Evolutionary conservation across 1,139 yeast species (phyloP).

Genomic region (Kazachstania sp.): DNA sequence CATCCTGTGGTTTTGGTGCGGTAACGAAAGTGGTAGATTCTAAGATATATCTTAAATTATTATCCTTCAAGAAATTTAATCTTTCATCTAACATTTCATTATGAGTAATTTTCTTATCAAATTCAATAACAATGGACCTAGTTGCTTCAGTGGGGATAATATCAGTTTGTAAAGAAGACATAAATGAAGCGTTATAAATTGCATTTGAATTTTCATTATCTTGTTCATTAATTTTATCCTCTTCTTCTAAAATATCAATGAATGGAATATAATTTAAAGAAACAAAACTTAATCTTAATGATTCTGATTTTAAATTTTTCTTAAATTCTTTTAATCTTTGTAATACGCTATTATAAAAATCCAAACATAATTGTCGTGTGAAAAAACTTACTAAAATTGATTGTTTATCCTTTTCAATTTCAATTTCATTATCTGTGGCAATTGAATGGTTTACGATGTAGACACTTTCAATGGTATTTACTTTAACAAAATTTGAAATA

Average conservation of each 20-base stretch:
- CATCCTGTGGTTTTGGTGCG: constrained; percentile 27
- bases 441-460: constrained; percentile 18
- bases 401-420: constrained; percentile 7
- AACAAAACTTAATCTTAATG: constrained; percentile 58
- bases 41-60: constrained; percentile 49
- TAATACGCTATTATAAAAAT: constrained; percentile 38
- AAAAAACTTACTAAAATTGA: constrained; percentile 35
- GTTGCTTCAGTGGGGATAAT: constrained; percentile 23
- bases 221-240: no score
- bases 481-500: constrained; percentile 27
- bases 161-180: constrained; percentile 11
- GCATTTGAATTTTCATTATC: neutral
- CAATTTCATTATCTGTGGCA: constrained; percentile 1
- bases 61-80: constrained; percentile 32
- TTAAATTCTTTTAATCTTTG: constrained; percentile 39
- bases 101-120: constrained; percentile 12
- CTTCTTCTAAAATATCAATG: no score
- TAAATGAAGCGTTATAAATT: neutral
- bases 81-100: constrained; percentile 41
- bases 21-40: constrained; percentile 59
- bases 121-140: constrained; percentile 23
- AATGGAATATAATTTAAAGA: constrained; percentile 39
- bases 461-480: constrained; percentile 39
- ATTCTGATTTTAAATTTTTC: constrained; percentile 37
- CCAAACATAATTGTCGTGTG: constrained; percentile 38